Evolutionary conservation across 2,329 filamentous ascomycete species (phyloP).

Genomic region (Penicillium sp.): DNA sequence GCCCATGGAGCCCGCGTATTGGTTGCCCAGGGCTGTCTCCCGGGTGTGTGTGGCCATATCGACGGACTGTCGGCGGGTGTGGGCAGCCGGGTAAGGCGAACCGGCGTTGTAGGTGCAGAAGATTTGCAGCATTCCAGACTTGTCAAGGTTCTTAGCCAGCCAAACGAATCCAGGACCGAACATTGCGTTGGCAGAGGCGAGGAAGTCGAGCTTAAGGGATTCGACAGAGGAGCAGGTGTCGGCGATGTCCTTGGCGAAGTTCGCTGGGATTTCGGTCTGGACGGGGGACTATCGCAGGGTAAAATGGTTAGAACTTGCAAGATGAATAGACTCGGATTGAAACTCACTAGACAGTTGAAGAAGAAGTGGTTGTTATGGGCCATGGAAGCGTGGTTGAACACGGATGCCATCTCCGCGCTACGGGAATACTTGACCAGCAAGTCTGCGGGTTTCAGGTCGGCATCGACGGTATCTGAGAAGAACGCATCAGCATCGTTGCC

Average conservation of each 20-base stretch:
- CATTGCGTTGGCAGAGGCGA: conserved; percentile 83
- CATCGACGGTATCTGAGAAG: conserved; percentile 65
- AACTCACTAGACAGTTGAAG: conserved; percentile 52
- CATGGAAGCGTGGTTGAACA: conserved; percentile 98
- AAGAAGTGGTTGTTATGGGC: conserved; percentile 81
- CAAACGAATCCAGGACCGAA: conserved; percentile 98
- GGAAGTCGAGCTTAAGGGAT: conserved; percentile 78
- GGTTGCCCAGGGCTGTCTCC: conserved; percentile 40
- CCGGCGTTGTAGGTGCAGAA: conserved; percentile 91
- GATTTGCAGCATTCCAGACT: conserved; percentile 63
- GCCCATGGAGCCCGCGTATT: conserved; percentile 43
- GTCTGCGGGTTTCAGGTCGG: conserved; percentile 65
- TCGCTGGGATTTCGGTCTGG: conserved; percentile 57
- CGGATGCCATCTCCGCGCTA: conserved; percentile 73
- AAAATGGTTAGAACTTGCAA: neutral
- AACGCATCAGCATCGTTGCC: neutral
- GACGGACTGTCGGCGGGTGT: conserved; percentile 71
- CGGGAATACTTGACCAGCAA: conserved; percentile 78
- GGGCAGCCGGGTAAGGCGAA: conserved; percentile 82
- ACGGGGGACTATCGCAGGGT: conserved; percentile 43
- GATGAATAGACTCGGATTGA: neutral
- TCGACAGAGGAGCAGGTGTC: conserved; percentile 80
- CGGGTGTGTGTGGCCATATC: conserved; percentile 52
- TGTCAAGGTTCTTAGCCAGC: conserved; percentile 70
- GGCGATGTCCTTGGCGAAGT: conserved; percentile 65